Evolutionary conservation across 2,329 filamentous ascomycete species (phyloP), one percentile per base, ranked within the genome.

Genomic region (Aspergillus flavus): DNA sequence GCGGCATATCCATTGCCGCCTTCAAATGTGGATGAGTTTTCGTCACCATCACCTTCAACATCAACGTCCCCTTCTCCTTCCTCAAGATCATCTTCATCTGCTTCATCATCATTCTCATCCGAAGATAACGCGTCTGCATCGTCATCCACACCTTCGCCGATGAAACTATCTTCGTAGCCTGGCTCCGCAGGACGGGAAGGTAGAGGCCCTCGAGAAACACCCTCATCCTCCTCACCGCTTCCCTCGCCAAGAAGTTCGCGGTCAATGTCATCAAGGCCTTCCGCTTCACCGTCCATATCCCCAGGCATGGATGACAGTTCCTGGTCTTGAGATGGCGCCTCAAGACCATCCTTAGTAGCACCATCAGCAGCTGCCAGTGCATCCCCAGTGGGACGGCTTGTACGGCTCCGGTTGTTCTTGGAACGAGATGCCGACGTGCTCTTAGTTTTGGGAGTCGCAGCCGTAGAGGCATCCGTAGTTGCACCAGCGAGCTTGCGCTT

Each of bases 201-300:
- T n/a, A 66, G 68, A 43, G 53, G 57, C 53, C 58, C 34, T 36
- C 63, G 54, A 54, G 66, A 62, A n/a, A 61, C 58, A 21, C 69
- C 68, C 30, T 68, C 69, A 9, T 76, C 76, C 30, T 78, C 75
- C n/a, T 78, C 76, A 6, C 70, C 76, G 57, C 74, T 77, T 26
- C 58, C 74, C 56, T 78, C 76, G 39, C 75, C 76, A 12, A 78
- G 71, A 21, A 75, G 69, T 60, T 78, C 76, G 39, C 77, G 77
- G 64, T 78, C 77, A 26, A 75, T 71, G 54, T 78, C 76, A 59
- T 78, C 76, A 14, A 79, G 69, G 5, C 66, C 64, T 55, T 79
- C 76, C 10, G 71, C 73, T 45, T 77, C 75, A 16, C 71, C 73
- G 41, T 77, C 75, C n/a, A 73, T 61, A 28, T 73, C 70, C 4